Evolutionary conservation across 2,329 filamentous ascomycete genomes (phyloP).

Genomic region (Aspergillus sp.): DNA sequence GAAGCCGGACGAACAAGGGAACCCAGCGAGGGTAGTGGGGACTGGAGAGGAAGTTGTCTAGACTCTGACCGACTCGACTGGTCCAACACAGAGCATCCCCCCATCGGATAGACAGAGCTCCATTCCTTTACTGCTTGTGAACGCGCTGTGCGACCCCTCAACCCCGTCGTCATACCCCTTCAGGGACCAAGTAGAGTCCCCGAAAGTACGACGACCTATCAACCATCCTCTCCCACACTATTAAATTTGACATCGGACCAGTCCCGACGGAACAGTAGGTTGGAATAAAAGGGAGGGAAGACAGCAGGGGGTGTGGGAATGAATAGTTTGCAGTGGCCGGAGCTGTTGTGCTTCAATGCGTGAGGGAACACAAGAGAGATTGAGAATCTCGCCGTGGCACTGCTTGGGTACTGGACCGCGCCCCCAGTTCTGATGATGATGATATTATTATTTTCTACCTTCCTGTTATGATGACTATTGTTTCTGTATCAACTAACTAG

Average conservation of each 20-base stretch:
- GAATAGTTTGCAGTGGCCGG: neutral
- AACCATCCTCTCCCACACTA: neutral
- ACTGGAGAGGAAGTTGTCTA: slow-evolving; percentile 16
- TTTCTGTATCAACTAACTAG: too few relatives aligned
- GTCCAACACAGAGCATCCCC: slow-evolving; percentile 16
- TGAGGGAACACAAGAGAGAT: neutral
- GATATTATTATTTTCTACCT: neutral
- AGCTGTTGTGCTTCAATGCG: neutral
- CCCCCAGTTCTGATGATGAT: neutral
- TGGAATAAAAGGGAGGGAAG: neutral
- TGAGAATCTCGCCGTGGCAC: neutral
- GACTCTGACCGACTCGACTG: slow-evolving; percentile 27
- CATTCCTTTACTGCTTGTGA: neutral
- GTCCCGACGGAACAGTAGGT: neutral
- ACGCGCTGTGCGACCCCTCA: slow-evolving; percentile 10
- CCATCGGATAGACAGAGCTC: slow-evolving; percentile 12
- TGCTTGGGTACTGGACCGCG: neutral
- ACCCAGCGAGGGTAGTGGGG: slow-evolving; percentile 2
- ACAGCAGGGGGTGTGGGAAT: neutral
- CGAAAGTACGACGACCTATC: slow-evolving; percentile 24
- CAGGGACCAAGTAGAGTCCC: slow-evolving; percentile 1
- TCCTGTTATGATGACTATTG: neutral
- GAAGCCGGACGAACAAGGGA: slow-evolving; percentile 1
- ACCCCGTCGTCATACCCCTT: slow-evolving; percentile 10
- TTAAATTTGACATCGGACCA: slow-evolving; percentile 9